Conservation (phyloP, 441 rosid species). For the Isatis lusitanica region DNA sequence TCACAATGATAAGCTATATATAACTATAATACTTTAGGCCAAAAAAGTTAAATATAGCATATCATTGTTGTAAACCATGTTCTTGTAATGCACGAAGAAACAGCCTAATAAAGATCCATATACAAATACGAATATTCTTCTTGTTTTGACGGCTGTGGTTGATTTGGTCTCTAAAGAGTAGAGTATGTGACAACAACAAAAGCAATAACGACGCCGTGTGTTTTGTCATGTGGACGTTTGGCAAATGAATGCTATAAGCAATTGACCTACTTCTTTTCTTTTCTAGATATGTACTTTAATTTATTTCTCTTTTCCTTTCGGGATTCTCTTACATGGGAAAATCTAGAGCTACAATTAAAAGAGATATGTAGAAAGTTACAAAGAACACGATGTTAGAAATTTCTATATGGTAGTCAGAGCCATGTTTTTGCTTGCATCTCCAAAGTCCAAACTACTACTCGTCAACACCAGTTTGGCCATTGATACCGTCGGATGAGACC, state of each 20-base stretch:
- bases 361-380: not conserved
- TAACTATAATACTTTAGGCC: not conserved
- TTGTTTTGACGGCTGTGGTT: constrained; percentile 10
- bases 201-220: not conserved
- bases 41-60: not conserved
- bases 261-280: not conserved
- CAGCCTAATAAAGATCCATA: not conserved
- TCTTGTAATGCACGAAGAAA: constrained; percentile 1
- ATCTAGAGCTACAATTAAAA: not conserved
- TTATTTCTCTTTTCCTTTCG: not conserved
- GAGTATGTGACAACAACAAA: not conserved
- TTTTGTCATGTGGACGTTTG: constrained; percentile 1
- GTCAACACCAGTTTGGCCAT: not conserved
- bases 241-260: not conserved
- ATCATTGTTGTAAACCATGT: not conserved
- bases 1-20: not conserved
- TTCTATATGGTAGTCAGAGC: not conserved
- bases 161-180: not conserved
- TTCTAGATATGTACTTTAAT: not conserved
- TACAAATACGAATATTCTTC: not conserved
- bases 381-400: not conserved
- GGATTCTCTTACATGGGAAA: not conserved
- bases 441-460: not conserved
- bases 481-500: not conserved
- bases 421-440: not conserved